These are phyloP conservation scores for Epichloe coenophiala DNA, from an alignment of 2,329 filamentous ascomycete species.

Conservation along the genomic window DNA sequence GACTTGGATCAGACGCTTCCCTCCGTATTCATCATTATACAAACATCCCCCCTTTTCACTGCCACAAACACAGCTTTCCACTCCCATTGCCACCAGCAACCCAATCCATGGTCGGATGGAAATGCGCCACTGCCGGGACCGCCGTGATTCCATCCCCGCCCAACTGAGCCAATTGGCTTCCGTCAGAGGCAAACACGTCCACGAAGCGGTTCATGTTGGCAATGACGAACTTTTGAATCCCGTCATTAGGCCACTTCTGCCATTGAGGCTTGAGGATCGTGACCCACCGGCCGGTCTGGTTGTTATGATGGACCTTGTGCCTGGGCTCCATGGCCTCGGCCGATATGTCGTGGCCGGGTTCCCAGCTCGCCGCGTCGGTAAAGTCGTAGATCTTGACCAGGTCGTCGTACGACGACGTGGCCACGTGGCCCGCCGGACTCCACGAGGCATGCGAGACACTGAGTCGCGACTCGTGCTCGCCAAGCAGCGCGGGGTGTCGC, in stretches of 20 bases:
- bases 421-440: conserved; percentile 71
- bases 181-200: conserved; percentile 71
- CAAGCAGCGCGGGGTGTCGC: conserved; percentile 55
- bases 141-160: conserved; percentile 85
- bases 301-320: conserved; percentile 68
- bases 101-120: conserved; percentile 82
- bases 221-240: conserved; percentile 77
- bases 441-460: conserved; percentile 90
- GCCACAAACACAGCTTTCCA: conserved; percentile 87
- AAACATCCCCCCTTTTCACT: conserved; percentile 31
- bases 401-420: conserved; percentile 89
- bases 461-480: conserved; percentile 67
- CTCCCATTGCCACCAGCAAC: conserved; percentile 83
- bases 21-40: background rate
- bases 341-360: conserved; percentile 40
- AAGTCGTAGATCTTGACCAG: conserved; percentile 89
- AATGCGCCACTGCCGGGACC: conserved; percentile 82
- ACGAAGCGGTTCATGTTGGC: conserved; percentile 98
- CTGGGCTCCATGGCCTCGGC: conserved; percentile 55
- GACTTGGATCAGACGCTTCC: background rate
- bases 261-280: conserved; percentile 75
- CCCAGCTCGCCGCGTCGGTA: conserved; percentile 45
- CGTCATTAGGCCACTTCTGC: conserved; percentile 67
- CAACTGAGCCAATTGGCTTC: conserved; percentile 77
- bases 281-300: conserved; percentile 90